Base-by-base conservation (phyloP, 2,329 filamentous ascomycete genomes). In the Nemania abortiva region DNA sequence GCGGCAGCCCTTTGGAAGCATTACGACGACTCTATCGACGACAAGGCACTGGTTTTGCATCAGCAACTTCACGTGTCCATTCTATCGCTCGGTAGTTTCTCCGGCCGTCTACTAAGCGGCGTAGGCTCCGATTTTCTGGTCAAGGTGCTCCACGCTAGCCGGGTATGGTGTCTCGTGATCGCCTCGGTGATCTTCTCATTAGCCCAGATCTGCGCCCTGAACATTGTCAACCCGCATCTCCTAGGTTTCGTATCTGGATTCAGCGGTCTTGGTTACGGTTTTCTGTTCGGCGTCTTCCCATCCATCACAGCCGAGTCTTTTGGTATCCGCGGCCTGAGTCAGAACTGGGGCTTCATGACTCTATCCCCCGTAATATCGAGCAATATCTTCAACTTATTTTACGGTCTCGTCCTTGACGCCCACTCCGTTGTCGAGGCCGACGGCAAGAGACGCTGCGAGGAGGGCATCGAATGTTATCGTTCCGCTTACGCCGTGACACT, bases 261-360 rank as follows among this genome's bases (percentile, higher is more conserved):
- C 24, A 97, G 92, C 0, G 96, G 96, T 0, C 84, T 98, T 0
- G 95, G 90, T 1, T 99, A 99, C 79, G 96, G 96, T 2, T 93
- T 97, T 72, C 86, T 98, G 0, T 98, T 98, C 74, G 96, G 96
- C 39, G 95, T 97, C 22, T 97, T 93, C 80, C 96, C 96, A 0
- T 95, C 94, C 13, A 89, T 98, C 20, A 88, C 93, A 10, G 94
- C 95, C 6, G 95, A 98, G 78, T 91, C 92, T 0, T 99, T 99
- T 79, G 96, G 96, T 7, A 92, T 98, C 29, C 88, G 91, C 69
- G 95, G 95, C 1, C 85, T 99, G 55, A 94, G 92, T 64, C 93
- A 97, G 78, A 99, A 98, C 77, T 99, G 96, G 95, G 96, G 96
- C 15, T 91, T 92, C 75, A 97, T 99, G 90, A 98, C 94, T 0